phyloP scores from a whole-genome alignment of 148 eudicot genomes.

The Persicaria maculosa region DNA sequence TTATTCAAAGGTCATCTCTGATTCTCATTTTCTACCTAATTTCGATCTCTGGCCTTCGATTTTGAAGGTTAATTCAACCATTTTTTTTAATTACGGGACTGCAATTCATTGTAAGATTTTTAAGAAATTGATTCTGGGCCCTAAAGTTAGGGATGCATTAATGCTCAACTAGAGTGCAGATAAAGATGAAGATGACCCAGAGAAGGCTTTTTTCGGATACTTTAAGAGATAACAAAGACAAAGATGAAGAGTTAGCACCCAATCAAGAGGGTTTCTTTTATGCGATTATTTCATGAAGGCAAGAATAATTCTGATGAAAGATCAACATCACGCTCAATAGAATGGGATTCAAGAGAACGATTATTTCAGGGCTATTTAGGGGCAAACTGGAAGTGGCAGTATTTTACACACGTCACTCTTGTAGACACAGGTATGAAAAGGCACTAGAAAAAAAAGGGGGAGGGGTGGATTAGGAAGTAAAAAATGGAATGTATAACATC shows the following conservation, averaged over 20 bases:
- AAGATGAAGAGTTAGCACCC: conserved; percentile 58
- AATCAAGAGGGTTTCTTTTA: conserved; percentile 86
- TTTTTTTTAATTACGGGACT: too few species aligned
- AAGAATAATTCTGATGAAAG: conserved; percentile 73
- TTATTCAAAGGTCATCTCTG: too few species aligned
- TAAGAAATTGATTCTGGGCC: conserved; percentile 76
- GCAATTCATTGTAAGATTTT: too few species aligned
- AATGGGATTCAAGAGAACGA: conserved; percentile 57
- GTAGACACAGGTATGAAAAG: not conserved
- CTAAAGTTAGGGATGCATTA: conserved; percentile 69
- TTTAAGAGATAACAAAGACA: conserved; percentile 66
- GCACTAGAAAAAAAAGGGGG: not conserved
- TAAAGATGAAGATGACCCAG: conserved; percentile 67
- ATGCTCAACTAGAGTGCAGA: conserved; percentile 72
- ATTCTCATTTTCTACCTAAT: too few species aligned
- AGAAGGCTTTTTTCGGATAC: conserved; percentile 87
- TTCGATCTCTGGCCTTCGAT: too few species aligned
- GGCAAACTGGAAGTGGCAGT: not conserved
- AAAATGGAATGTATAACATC: not conserved
- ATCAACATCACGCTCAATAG: conserved; percentile 39
- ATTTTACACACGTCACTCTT: not conserved
- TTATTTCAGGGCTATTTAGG: conserved; percentile 15
- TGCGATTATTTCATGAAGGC: conserved; percentile 83
- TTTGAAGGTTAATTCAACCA: too few species aligned
- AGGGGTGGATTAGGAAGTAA: too few species aligned